Evolutionary conservation across 2,329 filamentous ascomycete genomes (phyloP).

Genomic region (Lachnellula hyalina): DNA sequence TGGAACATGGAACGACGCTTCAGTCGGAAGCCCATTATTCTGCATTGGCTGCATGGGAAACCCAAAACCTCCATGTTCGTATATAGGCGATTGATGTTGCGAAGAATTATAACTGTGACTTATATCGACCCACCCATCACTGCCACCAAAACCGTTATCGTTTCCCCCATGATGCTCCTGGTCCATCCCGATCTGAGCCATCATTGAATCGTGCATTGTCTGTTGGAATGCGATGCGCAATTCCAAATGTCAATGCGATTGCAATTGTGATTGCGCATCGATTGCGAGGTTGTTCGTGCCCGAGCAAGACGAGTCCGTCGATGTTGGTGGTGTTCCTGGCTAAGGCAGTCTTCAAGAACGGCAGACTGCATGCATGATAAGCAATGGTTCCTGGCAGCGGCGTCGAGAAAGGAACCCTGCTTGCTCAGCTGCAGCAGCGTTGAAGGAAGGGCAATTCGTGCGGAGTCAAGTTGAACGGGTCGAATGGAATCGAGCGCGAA

Average conservation of each 20-base stretch:
- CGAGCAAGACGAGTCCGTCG: conserved; percentile 19
- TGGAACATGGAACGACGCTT: conserved; percentile 41
- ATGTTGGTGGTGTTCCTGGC: conserved; percentile 30
- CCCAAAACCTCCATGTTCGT: conserved; percentile 60
- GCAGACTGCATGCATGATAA: conserved; percentile 35
- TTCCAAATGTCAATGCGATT: conserved; percentile 14
- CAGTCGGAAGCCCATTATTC: conserved; percentile 58
- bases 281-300: conserved; percentile 12
- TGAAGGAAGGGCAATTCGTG: conserved; percentile 17
- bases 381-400: conserved; percentile 30
- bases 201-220: conserved; percentile 34
- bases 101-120: conserved; percentile 36
- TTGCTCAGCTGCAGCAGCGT: conserved; percentile 26
- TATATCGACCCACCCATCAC: conserved; percentile 53
- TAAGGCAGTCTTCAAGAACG: conserved; percentile 31
- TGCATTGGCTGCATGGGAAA: conserved; percentile 51
- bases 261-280: conserved; percentile 18
- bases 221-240: conserved; percentile 11
- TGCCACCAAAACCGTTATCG: conserved; percentile 36
- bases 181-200: conserved; percentile 33
- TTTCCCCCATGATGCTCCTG: conserved; percentile 28
- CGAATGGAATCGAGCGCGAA: conserved; percentile 18
- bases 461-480: not conserved
- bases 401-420: conserved; percentile 29
- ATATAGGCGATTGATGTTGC: conserved; percentile 65